Evolutionary conservation across 495 filamentous ascomycete species (phyloP).

Genomic region (Trichoderma reesei): DNA sequence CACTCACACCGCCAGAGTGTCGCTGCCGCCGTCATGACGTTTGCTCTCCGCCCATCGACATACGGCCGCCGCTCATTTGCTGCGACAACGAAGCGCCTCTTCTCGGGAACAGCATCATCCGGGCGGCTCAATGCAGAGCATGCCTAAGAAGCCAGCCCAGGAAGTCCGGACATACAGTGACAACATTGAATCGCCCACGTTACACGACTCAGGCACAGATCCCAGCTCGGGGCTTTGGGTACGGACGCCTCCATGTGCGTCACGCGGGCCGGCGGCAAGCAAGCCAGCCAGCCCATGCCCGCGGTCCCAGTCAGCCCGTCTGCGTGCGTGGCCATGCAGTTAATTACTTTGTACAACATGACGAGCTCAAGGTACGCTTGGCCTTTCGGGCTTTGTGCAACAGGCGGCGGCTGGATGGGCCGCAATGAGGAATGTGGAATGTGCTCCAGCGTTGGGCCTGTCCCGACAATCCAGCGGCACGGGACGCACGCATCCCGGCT

Average conservation of each 20-base stretch:
- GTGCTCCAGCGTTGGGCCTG: background rate
- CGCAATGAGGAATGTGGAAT: too few relatives aligned
- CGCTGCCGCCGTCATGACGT: background rate
- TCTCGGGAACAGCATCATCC: too few relatives aligned
- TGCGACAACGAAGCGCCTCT: background rate
- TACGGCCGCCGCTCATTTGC: background rate
- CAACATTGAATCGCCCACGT: too few relatives aligned
- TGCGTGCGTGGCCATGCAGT: background rate
- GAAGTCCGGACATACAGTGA: too few relatives aligned
- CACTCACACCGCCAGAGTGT: background rate
- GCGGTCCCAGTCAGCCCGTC: background rate
- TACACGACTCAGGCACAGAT: too few relatives aligned
- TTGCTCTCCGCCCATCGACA: background rate
- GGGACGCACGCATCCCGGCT: background rate
- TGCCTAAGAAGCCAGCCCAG: too few relatives aligned
- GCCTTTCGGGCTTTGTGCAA: too few relatives aligned
- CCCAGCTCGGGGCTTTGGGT: background rate
- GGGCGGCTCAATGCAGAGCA: too few relatives aligned
- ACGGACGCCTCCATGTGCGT: constrained; percentile 1
- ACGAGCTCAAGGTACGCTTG: too few relatives aligned
- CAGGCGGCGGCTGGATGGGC: too few relatives aligned
- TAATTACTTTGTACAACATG: too few relatives aligned
- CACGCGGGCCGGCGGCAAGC: background rate
- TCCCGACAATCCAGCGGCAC: background rate
- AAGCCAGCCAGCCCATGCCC: too few relatives aligned